Base-by-base conservation (phyloP, 805 yeast genomes). In the Cyberlindnera amylophila region DNA sequence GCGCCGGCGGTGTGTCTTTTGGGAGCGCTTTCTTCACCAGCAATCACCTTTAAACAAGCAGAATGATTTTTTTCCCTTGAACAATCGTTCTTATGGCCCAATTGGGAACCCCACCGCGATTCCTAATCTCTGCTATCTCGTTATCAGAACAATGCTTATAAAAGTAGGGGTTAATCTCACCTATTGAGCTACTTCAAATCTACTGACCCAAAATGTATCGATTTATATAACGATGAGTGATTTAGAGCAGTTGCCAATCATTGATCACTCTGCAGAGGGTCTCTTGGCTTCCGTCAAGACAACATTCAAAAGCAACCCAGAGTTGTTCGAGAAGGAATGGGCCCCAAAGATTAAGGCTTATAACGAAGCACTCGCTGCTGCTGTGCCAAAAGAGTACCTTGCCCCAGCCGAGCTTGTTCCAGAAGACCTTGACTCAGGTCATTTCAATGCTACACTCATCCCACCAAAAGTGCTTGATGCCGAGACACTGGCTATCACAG, bases 261-360 rank as follows among this genome's bases (percentile, higher is more conserved):
- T 52, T 14, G 49, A 52, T 28, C 55, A 51, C 39, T 24, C 50
- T 7, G 46, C 36, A n/a, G 46, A 41, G 29, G 41, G 27, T 13
- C 24, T 23, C 16, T 32, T 5, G 32, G 33, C 44, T 7, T 4
- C 32, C 10, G 11, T 18, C n/a, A 30, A 16, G 4, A 13, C 41
- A 17, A 36, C 49, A 2, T 54, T 51, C 37, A 44, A 41, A 16
- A 44, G 45, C 21, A 41, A 55, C 30, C 41, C 47, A 5, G 50
- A 39, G 8, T 28, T 15, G 9, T 57, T 26, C 23, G 48, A 52
- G 18, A 41, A 29, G 11, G 46, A 33, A 9, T 57, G 59, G 59
- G 48, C 43, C 1, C 59, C 58, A 32, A 55, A 55, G 40, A 43
- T 55, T 35, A 42, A 44, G n/a, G 52, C 52, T 8, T 55, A 55